Evolutionary conservation across 352 stramenopile species (phyloP).

Genomic region (Halophytophthora polymorphica): DNA sequence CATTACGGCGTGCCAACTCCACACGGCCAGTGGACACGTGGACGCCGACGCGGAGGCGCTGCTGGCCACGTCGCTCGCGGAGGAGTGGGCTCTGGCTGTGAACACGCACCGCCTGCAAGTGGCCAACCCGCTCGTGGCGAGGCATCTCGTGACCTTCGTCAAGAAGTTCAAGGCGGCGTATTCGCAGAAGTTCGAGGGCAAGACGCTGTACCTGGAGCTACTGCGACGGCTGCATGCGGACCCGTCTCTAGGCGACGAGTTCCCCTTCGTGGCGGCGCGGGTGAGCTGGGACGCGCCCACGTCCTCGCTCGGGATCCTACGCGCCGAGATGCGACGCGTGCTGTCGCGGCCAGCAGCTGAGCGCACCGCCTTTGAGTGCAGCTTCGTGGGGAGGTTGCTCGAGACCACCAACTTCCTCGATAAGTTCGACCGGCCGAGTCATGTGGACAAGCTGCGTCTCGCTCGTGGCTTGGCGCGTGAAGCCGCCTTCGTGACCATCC

Average conservation of each 20-base stretch:
- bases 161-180: conserved; percentile 77
- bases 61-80: conserved; percentile 57
- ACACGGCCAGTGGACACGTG: conserved; percentile 15
- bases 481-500: conserved; percentile 50
- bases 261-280: conserved; percentile 49
- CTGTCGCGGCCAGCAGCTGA: conserved; percentile 33
- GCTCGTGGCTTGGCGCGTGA: conserved; percentile 46
- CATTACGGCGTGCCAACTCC: conserved; percentile 39
- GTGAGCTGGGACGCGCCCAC: conserved; percentile 52
- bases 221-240: conserved; percentile 62
- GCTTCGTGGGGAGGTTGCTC: conserved; percentile 55
- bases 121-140: conserved; percentile 62
- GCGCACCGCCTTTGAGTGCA: conserved; percentile 42
- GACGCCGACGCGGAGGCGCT: conserved; percentile 55
- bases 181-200: conserved; percentile 72
- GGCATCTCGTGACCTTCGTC: conserved; percentile 71
- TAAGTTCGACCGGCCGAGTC: conserved; percentile 62
- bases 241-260: conserved; percentile 46
- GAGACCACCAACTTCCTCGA: conserved; percentile 55
- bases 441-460: conserved; percentile 48
- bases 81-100: conserved; percentile 66
- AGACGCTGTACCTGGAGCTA: conserved; percentile 71
- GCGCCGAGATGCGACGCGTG: conserved; percentile 61
- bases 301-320: conserved; percentile 64
- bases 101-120: conserved; percentile 62